These are phyloP conservation scores for Tuctoria greenei DNA, from an alignment of 176 grass and related monocot species.

Conservation along the genomic window DNA sequence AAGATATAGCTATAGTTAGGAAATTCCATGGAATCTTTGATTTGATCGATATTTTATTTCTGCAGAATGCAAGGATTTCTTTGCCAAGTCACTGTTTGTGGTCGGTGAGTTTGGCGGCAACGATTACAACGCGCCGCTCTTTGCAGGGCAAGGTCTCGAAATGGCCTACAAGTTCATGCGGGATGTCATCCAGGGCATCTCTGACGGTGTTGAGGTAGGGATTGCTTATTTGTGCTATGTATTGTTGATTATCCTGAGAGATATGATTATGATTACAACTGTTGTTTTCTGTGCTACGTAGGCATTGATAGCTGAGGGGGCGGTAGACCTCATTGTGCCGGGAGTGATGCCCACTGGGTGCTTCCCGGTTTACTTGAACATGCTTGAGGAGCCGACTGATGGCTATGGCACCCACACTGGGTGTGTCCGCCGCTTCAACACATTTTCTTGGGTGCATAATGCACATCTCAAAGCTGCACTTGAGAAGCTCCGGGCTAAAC, in stretches of 20 bases:
- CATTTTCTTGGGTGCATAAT: slow-evolving; percentile 77
- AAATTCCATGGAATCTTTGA: neutral
- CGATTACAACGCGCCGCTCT: slow-evolving; percentile 76
- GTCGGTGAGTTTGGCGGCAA: slow-evolving; percentile 88
- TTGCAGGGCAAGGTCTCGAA: slow-evolving; percentile 53
- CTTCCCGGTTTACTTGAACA: slow-evolving; percentile 70
- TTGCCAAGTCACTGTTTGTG: slow-evolving; percentile 65
- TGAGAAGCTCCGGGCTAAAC: slow-evolving; percentile 57
- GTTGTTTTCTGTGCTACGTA: slow-evolving; percentile 29
- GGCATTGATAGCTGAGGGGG: slow-evolving; percentile 84
- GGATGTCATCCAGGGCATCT: slow-evolving; percentile 74
- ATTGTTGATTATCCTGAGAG: neutral
- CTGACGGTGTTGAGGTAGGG: slow-evolving; percentile 63
- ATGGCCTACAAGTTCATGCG: slow-evolving; percentile 66
- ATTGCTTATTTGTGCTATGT: slow-evolving; percentile 2
- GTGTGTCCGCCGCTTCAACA: slow-evolving; percentile 70
- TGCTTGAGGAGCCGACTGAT: slow-evolving; percentile 42
- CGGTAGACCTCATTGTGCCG: slow-evolving; percentile 78
- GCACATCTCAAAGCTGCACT: slow-evolving; percentile 56
- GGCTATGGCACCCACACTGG: slow-evolving; percentile 55
- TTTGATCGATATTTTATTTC: neutral
- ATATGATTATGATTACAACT: slow-evolving; percentile 11
- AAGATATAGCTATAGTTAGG: neutral
- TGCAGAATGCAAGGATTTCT: slow-evolving; percentile 64
- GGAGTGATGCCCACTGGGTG: slow-evolving; percentile 85